Percentiles rank a stretch among this genome's conserved stretches.
Conservation (phyloP, 257 asterid species). For the Primulina eburnea region DNA sequence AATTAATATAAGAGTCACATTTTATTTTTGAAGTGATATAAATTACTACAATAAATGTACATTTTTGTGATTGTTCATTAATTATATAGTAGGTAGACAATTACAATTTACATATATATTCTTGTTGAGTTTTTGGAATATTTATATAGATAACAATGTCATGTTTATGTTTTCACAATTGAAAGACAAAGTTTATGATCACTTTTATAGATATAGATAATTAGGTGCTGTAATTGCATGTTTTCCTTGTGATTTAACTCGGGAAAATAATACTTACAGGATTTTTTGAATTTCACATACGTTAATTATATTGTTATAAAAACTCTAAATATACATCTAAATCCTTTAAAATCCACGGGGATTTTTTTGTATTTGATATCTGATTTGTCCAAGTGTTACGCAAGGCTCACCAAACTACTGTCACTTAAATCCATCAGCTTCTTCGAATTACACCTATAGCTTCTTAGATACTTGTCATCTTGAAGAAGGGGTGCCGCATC, state of each 20-base stretch:
- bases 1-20: too few relatives aligned
- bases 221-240: neutral
- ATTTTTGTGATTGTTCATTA: too few relatives aligned
- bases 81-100: too few relatives aligned
- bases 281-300: neutral
- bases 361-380: neutral
- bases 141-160: too few relatives aligned
- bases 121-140: too few relatives aligned
- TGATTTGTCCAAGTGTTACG: slow-evolving; percentile 8
- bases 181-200: too few relatives aligned
- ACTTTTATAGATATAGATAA: too few relatives aligned
- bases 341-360: neutral
- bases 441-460: slow-evolving; percentile 50
- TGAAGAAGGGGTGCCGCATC: slow-evolving; percentile 67
- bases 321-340: slow-evolving; percentile 10
- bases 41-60: too few relatives aligned
- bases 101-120: too few relatives aligned
- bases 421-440: slow-evolving; percentile 42
- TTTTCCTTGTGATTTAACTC: neutral
- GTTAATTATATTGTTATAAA: too few relatives aligned
- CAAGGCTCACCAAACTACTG: slow-evolving; percentile 38
- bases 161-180: too few relatives aligned
- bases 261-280: neutral
- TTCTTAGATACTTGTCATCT: slow-evolving; percentile 50
- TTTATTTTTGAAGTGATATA: too few relatives aligned